A percentile compares a stretch with the other conserved stretches of the same genome.
These are phyloP conservation scores for Mortierella sp. DNA, from an alignment of 371 early-diverging fungal species.

Conservation along the genomic window DNA sequence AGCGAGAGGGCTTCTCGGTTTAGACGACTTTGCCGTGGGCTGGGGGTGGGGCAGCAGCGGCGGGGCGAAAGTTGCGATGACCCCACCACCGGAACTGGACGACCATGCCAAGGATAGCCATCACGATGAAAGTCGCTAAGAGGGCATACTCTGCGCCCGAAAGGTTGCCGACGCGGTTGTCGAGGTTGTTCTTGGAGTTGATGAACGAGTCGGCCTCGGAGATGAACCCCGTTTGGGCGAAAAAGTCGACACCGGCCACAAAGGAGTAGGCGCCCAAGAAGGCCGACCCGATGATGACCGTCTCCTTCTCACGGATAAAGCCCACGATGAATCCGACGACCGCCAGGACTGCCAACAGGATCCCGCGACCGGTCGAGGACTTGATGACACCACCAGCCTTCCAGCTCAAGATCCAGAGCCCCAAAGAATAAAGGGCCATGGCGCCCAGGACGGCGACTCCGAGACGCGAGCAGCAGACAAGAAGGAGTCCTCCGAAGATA, in stretches of 20 bases:
- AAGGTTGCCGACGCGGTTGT: slow-evolving; percentile 14
- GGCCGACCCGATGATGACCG: slow-evolving; percentile 74
- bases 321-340: slow-evolving; percentile 68
- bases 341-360: slow-evolving; percentile 72
- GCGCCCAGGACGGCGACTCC: slow-evolving; percentile 75
- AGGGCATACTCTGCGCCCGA: slow-evolving; percentile 23
- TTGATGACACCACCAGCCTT: slow-evolving; percentile 67
- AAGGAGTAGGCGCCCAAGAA: slow-evolving; percentile 79
- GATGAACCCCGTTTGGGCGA: slow-evolving; percentile 78
- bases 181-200: slow-evolving; percentile 36
- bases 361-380: slow-evolving; percentile 68
- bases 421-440: slow-evolving; percentile 66
- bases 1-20: slow-evolving; percentile 35
- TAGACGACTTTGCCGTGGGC: slow-evolving; percentile 7
- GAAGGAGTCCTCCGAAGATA: slow-evolving; percentile 66
- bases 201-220: slow-evolving; percentile 50
- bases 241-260: slow-evolving; percentile 82
- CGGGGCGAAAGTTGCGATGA: slow-evolving; percentile 31
- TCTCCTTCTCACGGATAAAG: slow-evolving; percentile 66
- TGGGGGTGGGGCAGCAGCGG: background rate
- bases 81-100: slow-evolving; percentile 39
- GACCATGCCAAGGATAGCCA: slow-evolving; percentile 33
- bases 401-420: slow-evolving; percentile 74
- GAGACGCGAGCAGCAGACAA: slow-evolving; percentile 62
- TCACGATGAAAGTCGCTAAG: slow-evolving; percentile 24